phyloP scores from a whole-genome alignment of 305 asterid species.

The Fraxinus sp. region DNA sequence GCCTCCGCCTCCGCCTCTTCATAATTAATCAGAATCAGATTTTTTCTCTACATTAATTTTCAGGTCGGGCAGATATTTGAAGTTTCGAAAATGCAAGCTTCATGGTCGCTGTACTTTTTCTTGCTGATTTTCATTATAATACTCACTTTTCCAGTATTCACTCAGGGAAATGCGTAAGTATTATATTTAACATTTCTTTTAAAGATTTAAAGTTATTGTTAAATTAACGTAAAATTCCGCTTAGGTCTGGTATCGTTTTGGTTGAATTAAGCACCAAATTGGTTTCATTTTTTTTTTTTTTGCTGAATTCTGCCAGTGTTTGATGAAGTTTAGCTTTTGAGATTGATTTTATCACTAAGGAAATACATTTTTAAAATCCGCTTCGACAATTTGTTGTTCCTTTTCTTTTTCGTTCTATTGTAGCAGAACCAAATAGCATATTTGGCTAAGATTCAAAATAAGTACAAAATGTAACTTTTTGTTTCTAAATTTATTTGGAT shows the following conservation, averaged over 20 bases:
- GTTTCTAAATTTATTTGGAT: background rate
- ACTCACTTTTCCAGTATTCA: background rate
- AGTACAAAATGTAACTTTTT: conserved; percentile 28
- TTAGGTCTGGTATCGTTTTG: background rate
- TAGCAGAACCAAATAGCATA: background rate
- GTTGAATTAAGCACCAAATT: background rate
- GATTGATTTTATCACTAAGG: background rate
- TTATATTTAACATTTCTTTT: background rate
- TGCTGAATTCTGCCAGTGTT: background rate
- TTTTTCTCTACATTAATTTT: background rate
- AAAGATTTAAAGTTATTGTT: background rate
- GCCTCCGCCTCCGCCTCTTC: background rate
- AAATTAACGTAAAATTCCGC: background rate
- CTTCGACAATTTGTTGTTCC: background rate
- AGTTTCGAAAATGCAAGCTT: background rate
- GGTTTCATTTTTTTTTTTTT: background rate
- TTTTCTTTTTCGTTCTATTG: background rate
- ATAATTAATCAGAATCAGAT: background rate
- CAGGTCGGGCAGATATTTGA: background rate
- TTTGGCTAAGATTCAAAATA: background rate
- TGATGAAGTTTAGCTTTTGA: background rate
- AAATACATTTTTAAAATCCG: background rate
- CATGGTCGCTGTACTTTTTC: background rate
- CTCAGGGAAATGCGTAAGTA: background rate
- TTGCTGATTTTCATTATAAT: background rate